phyloP scores from a whole-genome alignment of 768 basidiomycete species.

The Lentinula boryana region DNA sequence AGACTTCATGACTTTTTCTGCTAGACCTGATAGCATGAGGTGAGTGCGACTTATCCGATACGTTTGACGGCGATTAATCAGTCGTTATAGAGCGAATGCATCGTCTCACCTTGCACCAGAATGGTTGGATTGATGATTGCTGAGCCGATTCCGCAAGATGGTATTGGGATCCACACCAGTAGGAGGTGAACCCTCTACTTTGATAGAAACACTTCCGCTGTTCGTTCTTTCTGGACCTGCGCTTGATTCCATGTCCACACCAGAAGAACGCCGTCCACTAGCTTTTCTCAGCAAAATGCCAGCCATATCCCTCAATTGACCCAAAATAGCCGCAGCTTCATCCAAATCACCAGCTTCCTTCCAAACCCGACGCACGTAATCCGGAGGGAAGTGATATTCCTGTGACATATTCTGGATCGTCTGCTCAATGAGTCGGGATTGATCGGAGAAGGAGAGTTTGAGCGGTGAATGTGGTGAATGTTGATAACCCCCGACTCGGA shows the following conservation, averaged over 20 bases:
- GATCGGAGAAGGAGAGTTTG: not conserved
- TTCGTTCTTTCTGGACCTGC: not conserved
- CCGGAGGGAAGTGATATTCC: constrained; percentile 1
- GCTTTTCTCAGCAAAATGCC: not conserved
- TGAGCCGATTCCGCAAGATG: not conserved
- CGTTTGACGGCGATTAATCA: not conserved
- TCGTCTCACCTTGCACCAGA: not conserved
- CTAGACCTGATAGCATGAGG: not conserved
- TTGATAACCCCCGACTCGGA: not conserved
- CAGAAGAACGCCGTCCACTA: not conserved
- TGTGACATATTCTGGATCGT: not conserved
- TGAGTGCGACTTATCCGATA: not conserved
- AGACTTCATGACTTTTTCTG: not conserved
- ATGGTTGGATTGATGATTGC: not conserved
- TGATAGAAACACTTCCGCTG: not conserved
- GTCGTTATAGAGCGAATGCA: not conserved
- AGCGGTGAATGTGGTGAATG: not conserved
- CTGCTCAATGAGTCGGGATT: not conserved
- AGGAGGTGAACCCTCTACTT: too few relatives aligned
- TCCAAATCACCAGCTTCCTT: not conserved
- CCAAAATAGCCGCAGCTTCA: not conserved
- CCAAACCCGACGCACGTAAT: constrained; percentile 1
- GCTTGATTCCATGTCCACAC: not conserved
- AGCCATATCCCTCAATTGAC: not conserved
- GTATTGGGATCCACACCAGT: not conserved